These are phyloP conservation scores for Kalaharituber pfeilii DNA, from an alignment of 2,329 filamentous ascomycete species.

Conservation along the genomic window DNA sequence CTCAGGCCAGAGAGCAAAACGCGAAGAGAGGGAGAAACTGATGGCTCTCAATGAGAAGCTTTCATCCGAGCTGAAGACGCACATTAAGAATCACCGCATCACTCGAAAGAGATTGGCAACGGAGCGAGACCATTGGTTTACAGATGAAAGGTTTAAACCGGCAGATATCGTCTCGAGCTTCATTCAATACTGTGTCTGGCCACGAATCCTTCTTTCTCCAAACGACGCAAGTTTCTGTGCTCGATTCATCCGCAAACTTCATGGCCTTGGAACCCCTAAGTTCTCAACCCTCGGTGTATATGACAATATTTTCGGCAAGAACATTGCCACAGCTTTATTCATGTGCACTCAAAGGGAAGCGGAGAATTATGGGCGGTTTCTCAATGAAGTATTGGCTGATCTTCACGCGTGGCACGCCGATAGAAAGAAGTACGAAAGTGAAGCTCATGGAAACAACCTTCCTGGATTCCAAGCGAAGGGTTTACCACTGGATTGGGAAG, in stretches of 20 bases:
- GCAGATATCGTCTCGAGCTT: constrained; percentile 56
- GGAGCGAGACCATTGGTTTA: constrained; percentile 67
- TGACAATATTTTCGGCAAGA: constrained; percentile 67
- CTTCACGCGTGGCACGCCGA: constrained; percentile 71
- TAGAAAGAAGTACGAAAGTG: constrained; percentile 58
- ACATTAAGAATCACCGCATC: constrained; percentile 48
- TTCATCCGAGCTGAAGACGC: constrained; percentile 53
- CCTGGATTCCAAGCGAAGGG: constrained; percentile 57
- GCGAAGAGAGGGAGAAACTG: constrained; percentile 48
- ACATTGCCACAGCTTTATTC: constrained; percentile 68
- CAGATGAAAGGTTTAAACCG: constrained; percentile 40
- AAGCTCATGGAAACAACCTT: constrained; percentile 53
- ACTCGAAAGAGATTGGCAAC: constrained; percentile 52
- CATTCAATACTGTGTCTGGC: constrained; percentile 83
- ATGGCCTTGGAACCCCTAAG: constrained; percentile 64
- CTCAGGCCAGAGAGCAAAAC: constrained; percentile 44
- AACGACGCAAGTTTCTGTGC: constrained; percentile 81
- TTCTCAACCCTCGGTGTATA: constrained; percentile 76
- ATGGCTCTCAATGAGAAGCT: constrained; percentile 52
- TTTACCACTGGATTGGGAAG: constrained; percentile 61
- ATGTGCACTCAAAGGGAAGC: constrained; percentile 79
- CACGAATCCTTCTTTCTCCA: constrained; percentile 65
- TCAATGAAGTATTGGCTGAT: constrained; percentile 65
- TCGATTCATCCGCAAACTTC: constrained; percentile 70
- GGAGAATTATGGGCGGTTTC: constrained; percentile 79